Evolutionary conservation across 768 basidiomycete genomes (phyloP).

Genomic region (Tulasnella sp.): DNA sequence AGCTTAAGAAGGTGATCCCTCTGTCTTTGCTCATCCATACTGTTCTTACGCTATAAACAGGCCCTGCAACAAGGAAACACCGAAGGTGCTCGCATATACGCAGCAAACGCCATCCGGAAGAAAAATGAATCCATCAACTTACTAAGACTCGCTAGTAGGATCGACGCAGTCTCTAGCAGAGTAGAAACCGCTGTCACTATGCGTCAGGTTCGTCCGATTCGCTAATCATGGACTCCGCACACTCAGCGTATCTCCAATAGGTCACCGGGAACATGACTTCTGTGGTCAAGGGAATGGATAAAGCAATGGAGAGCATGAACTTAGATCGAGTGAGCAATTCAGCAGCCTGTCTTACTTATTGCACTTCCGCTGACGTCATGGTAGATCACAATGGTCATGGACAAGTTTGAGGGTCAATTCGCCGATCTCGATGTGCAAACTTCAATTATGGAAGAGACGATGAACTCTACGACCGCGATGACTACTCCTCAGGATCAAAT

Average conservation of each 20-base stretch:
- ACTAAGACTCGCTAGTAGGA: conserved; percentile 74
- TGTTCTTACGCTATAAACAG: conserved; percentile 31
- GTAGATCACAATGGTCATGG: conserved; percentile 97
- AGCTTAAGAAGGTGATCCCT: conserved; percentile 76
- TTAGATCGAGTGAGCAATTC: conserved; percentile 63
- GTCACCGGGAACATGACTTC: conserved; percentile 94
- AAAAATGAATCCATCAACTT: conserved; percentile 90
- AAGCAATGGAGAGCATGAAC: conserved; percentile 99
- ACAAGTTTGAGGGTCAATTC: conserved; percentile 96
- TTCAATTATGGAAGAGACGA: conserved; percentile 94
- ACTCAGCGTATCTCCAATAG: conserved; percentile 26
- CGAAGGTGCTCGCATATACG: conserved; percentile 95
- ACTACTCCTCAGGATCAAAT: conserved; percentile 96
- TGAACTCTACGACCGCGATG: conserved; percentile 83
- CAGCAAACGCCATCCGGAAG: conserved; percentile 95
- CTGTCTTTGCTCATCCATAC: neutral
- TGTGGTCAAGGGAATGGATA: conserved; percentile 96
- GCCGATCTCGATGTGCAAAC: conserved; percentile 96
- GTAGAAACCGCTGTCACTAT: conserved; percentile 99
- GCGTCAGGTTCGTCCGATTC: conserved; percentile 32
- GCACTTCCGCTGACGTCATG: neutral
- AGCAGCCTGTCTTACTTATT: neutral
- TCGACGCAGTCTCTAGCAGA: conserved; percentile 92
- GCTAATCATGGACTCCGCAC: neutral
- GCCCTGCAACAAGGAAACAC: conserved; percentile 93